Evolutionary conservation across 2,329 filamentous ascomycete genomes (phyloP).

Genomic region (Pseudogymnoascus sp.): DNA sequence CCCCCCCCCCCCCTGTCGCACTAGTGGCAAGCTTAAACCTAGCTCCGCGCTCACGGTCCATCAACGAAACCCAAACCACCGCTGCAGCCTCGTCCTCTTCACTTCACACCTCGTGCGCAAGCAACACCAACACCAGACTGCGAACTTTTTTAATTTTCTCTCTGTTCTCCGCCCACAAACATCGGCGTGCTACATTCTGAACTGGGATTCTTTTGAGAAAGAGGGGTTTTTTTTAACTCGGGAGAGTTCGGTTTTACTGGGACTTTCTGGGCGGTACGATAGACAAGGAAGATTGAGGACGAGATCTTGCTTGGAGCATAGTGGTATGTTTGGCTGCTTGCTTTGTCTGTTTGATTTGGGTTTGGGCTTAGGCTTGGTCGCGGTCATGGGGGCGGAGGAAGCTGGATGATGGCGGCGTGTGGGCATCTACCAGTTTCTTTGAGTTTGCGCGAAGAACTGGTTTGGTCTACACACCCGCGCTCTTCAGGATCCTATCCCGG

Average conservation of each 20-base stretch:
- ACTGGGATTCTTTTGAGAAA: neutral
- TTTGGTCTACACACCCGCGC: neutral
- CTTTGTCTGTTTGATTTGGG: neutral
- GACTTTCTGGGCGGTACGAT: no score
- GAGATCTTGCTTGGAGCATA: no score
- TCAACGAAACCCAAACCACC: neutral
- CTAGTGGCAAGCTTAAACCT: neutral
- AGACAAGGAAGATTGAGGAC: no score
- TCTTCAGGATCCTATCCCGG: neutral
- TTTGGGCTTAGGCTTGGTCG: neutral
- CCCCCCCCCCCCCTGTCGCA: neutral
- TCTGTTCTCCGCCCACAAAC: neutral
- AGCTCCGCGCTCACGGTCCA: neutral
- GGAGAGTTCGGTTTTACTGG: no score
- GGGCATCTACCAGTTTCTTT: neutral
- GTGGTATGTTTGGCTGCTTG: neutral
- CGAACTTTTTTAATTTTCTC: neutral
- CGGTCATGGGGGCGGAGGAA: neutral
- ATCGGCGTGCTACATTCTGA: neutral
- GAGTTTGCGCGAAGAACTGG: neutral
- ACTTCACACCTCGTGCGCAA: neutral
- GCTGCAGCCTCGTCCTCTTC: neutral
- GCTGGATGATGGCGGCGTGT: neutral
- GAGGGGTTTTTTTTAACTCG: neutral
- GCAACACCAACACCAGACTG: neutral